These are phyloP conservation scores for Rutstroemia sp. DNA, from an alignment of 2,329 filamentous ascomycete genomes.

Conservation along the genomic window DNA sequence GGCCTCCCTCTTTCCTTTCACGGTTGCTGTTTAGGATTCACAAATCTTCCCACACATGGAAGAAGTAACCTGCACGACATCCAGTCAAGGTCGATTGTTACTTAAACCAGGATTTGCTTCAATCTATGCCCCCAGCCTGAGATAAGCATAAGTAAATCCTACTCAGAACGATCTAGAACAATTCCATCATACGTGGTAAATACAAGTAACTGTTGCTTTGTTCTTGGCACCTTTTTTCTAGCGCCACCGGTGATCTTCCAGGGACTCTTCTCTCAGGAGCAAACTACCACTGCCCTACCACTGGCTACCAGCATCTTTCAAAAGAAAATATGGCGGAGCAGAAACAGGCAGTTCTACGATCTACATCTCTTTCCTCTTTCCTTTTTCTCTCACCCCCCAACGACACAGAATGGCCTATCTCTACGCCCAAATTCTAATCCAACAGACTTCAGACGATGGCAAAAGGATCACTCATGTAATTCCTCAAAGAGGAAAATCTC, in stretches of 20 bases:
- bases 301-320: no score
- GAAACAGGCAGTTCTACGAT: no score
- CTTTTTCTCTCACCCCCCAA: neutral
- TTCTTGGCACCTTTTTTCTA: neutral
- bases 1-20: neutral
- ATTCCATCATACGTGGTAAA: neutral
- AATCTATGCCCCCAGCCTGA: neutral
- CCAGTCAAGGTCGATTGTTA: neutral
- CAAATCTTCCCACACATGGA: neutral
- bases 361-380: neutral
- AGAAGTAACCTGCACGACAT: slow-evolving; percentile 1
- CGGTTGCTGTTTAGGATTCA: neutral
- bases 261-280: neutral
- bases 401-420: neutral
- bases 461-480: no score
- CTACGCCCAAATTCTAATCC: no score
- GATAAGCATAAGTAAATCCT: neutral
- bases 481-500: neutral
- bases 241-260: neutral
- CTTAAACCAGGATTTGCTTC: neutral
- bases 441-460: no score
- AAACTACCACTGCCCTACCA: no score
- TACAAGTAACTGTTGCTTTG: neutral
- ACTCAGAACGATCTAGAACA: neutral
- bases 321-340: no score